phyloP scores from a whole-genome alignment of 441 rosid species.

The Populus hybrid region DNA sequence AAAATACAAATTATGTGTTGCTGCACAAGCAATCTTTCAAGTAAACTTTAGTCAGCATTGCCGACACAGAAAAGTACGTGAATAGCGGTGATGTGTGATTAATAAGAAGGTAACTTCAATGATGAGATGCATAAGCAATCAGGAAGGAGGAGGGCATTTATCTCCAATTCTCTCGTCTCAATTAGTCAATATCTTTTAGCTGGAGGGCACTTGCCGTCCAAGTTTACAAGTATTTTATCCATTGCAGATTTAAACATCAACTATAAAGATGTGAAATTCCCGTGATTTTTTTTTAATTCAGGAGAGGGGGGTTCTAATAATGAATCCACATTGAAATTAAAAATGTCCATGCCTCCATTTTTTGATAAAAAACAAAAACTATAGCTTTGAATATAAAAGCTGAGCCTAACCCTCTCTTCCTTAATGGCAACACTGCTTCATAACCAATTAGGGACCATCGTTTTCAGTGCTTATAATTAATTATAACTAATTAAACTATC shows the following conservation, averaged over 20 bases:
- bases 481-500: background rate
- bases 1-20: background rate
- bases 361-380: background rate
- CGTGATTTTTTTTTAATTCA: too few relatives aligned
- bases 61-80: background rate
- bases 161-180: background rate
- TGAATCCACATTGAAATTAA: background rate
- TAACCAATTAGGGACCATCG: background rate
- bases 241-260: background rate
- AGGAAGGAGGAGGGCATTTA: background rate
- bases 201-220: background rate
- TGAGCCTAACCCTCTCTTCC: background rate
- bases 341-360: background rate
- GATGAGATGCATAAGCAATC: background rate
- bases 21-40: background rate
- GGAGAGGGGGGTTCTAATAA: too few relatives aligned
- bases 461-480: background rate
- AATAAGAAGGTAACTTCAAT: too few relatives aligned
- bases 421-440: background rate
- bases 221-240: background rate
- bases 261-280: background rate
- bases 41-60: background rate
- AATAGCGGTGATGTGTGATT: background rate
- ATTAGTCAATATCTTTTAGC: background rate
- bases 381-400: too few relatives aligned